Base-by-base conservation (phyloP, 2,329 filamentous ascomycete genomes). In the Dactylellina drechsleri region DNA sequence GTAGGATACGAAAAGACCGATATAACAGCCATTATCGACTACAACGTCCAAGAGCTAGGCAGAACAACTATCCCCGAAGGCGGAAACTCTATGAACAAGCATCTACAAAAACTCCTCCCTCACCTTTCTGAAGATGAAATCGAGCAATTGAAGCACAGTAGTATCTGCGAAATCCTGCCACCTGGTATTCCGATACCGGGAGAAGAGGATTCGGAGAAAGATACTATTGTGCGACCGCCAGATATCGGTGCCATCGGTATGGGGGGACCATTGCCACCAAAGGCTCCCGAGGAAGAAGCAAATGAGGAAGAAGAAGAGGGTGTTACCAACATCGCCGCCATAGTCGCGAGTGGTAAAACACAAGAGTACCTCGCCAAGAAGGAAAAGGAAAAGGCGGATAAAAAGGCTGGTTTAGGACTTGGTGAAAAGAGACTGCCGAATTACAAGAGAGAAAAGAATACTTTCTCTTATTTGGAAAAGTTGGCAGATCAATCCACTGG, bases 1-100 rank as follows among this genome's bases (percentile, higher is more conserved):
- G 91, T 99, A 73, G 95, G 95, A 10, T 92, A 89, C 81, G 89
- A 92, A 79, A 98, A 98, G 84, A 92, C 94, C 23, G 93, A 99
- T 79, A 88, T 99, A 18, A 96, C 93, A 0, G 94, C 93, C 67
- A 89, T 99, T 58, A 89, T 90, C 70, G 94, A 98, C 76, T 94
- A 91, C 79, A 84, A 89, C 53, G 87, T 96, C 83, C 86, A 93
- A 82, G 85, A 91, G 82, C 83, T 89, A 80, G 86, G 82, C 87
- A 85, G 83, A 90, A 81, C 81, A 87, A 80, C 89, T 77, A 75
- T 91, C 78, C 80, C 86, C 61, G 95, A 92, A 75, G 95, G 95
- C 77, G 95, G 95, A 59, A 91, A 97, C 79, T 88, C 91, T 1
- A 92, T 98, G 84, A 98, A 94, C 0, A 86, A 87, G 78, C 86